These are phyloP conservation scores for Glycyrrhiza uralensis DNA, from an alignment of 306 rosid species.

Conservation along the genomic window DNA sequence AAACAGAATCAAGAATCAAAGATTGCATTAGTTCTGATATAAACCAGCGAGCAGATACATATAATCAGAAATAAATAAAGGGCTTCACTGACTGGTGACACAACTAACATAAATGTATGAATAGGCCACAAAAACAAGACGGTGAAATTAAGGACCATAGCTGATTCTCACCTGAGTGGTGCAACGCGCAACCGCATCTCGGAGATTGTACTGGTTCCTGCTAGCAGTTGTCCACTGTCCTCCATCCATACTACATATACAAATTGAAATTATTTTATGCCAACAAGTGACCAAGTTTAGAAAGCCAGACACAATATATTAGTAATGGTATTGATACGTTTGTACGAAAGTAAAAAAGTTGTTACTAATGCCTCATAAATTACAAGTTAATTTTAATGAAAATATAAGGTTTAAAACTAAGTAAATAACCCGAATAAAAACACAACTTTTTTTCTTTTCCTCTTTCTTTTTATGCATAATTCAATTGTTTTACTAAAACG, in stretches of 20 bases:
- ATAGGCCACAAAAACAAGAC: too few species aligned
- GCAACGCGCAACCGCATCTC: slow-evolving; percentile 89
- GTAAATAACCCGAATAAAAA: neutral
- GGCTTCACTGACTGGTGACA: neutral
- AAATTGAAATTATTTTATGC: neutral
- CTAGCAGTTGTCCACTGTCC: slow-evolving; percentile 72
- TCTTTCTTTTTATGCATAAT: too few species aligned
- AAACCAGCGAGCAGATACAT: neutral
- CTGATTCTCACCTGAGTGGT: slow-evolving; percentile 67
- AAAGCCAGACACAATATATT: neutral
- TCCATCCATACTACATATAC: slow-evolving; percentile 82
- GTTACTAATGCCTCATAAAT: too few species aligned
- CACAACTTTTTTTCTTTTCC: too few species aligned
- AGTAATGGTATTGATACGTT: neutral
- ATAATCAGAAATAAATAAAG: neutral
- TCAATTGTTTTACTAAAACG: neutral
- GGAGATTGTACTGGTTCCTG: slow-evolving; percentile 76
- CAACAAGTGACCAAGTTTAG: slow-evolving; percentile 14
- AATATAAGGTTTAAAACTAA: too few species aligned
- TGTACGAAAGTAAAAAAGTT: too few species aligned
- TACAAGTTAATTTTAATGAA: too few species aligned
- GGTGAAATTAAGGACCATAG: too few species aligned
- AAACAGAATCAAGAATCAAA: slow-evolving; percentile 16
- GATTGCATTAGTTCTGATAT: neutral
- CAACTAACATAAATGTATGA: too few species aligned